These are phyloP conservation scores for Yarrowia deformans DNA, from an alignment of 805 yeast species.

Conservation along the genomic window DNA sequence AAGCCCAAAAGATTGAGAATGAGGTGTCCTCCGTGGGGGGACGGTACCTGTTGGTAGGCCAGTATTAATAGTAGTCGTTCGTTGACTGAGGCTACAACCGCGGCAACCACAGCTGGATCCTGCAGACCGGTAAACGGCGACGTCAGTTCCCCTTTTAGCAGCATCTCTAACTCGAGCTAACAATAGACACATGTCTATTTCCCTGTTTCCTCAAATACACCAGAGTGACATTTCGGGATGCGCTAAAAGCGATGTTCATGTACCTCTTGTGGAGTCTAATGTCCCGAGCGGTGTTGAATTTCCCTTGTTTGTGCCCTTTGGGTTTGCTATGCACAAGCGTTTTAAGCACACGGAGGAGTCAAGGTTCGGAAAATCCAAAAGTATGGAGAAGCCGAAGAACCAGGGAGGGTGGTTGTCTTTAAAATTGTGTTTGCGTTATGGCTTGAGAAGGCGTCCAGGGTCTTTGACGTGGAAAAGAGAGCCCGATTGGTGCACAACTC, in stretches of 20 bases:
- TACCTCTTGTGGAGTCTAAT: conserved; percentile 10
- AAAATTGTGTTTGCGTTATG: neutral
- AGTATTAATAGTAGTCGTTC: neutral
- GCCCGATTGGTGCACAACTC: neutral
- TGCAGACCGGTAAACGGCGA: neutral
- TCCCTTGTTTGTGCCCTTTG: neutral
- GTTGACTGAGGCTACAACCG: too few relatives aligned
- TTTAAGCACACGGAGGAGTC: conserved; percentile 1
- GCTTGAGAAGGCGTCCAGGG: neutral
- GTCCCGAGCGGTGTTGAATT: conserved; percentile 6
- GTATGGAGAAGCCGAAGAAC: neutral
- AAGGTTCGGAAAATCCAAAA: neutral
- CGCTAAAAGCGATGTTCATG: conserved; percentile 32
- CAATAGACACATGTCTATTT: neutral
- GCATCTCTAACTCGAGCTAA: neutral
- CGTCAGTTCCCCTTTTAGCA: neutral
- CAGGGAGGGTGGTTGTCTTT: neutral
- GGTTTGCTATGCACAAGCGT: conserved; percentile 17
- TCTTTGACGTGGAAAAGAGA: neutral
- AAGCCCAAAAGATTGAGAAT: conserved; percentile 3
- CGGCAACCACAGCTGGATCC: too few relatives aligned
- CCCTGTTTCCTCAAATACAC: conserved; percentile 5
- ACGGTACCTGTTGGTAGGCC: too few relatives aligned
- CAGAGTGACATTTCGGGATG: neutral
- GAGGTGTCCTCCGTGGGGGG: conserved; percentile 8